Evolutionary conservation across 73 alveolate species (phyloP).

Genomic region (Symbiodinium pilosum): DNA sequence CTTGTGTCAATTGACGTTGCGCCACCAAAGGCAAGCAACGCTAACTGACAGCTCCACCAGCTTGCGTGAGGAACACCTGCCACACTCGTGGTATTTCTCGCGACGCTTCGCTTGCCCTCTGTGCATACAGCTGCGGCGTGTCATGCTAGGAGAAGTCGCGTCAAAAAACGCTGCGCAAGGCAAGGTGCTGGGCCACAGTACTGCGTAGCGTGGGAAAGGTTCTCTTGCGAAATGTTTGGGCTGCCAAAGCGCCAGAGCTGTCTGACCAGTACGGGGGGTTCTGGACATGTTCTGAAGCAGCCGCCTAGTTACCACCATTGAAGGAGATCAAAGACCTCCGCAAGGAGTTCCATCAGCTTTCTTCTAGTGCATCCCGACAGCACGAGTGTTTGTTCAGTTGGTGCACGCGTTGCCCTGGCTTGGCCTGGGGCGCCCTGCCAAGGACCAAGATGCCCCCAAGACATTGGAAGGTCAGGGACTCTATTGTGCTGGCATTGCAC

Average conservation of each 20-base stretch:
- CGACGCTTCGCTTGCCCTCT: not conserved
- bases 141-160: not conserved
- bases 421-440: not conserved
- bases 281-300: not conserved
- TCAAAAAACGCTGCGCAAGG: not conserved
- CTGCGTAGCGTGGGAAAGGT: too few relatives aligned
- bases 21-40: not conserved
- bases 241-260: too few relatives aligned
- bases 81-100: not conserved
- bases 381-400: not conserved
- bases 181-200: too few relatives aligned
- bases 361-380: not conserved
- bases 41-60: not conserved
- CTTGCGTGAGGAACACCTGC: not conserved
- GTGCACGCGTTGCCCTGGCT: too few relatives aligned
- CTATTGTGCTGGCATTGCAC: too few relatives aligned
- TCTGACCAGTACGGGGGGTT: not conserved
- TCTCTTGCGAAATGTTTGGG: too few relatives aligned
- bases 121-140: too few relatives aligned
- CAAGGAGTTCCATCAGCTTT: slow-evolving; percentile 49
- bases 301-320: not conserved
- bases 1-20: not conserved
- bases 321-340: slow-evolving; percentile 74
- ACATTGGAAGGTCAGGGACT: slow-evolving; percentile 29
- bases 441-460: slow-evolving; percentile 47